Base-by-base conservation (phyloP, 176 grass and related monocot species). In the Musa itinerans region DNA sequence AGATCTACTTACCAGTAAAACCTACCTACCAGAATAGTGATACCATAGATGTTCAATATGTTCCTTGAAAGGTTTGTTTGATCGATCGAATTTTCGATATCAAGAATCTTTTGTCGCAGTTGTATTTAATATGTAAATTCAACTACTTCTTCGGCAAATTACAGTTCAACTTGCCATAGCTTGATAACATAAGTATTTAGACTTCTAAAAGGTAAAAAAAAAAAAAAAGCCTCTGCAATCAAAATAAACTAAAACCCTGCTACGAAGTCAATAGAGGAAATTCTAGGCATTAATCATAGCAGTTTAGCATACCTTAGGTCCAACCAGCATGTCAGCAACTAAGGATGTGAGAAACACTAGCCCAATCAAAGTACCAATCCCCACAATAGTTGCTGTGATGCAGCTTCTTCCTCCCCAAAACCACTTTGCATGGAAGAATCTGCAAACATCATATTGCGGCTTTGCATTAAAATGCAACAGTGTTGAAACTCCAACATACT, bases 391-490 rank as follows among this genome's bases (percentile, higher is more conserved):
- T 81, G 83, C 87, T 78, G 81, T 91, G 16, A 89, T 63, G 88
- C 84, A 93, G 55, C 74, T 87, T 76, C 76, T 82, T 62, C 16
- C 69, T 50, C 80, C 23, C 68, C 25, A 59, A 78, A 78, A 79
- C n/a, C 81, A 21, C 54, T 85, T 93, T 52, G 20, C 43, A 34
- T 21, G 53, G 68, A 93, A 83, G 85, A 91, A 93, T 58, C 68
- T 20, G 25, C 64, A 19, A 25, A 93, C 52, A 34, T 83, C 52
- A 23, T 64, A 54, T 14, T 72, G 76, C 16, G 75, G 76, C 76
- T 84, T 89, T 9, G 85, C 77, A 17, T 69, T 63, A 75, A 85
- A 87, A 64, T 89, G 79, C 54, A 98, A 62, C 21, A 98, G 80
- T 17, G 72, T 52, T 52, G 85, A 85, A 61, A 80, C 79, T 77